Conservation (phyloP, 2,329 filamentous ascomycete species). For the Alternaria arbusti region DNA sequence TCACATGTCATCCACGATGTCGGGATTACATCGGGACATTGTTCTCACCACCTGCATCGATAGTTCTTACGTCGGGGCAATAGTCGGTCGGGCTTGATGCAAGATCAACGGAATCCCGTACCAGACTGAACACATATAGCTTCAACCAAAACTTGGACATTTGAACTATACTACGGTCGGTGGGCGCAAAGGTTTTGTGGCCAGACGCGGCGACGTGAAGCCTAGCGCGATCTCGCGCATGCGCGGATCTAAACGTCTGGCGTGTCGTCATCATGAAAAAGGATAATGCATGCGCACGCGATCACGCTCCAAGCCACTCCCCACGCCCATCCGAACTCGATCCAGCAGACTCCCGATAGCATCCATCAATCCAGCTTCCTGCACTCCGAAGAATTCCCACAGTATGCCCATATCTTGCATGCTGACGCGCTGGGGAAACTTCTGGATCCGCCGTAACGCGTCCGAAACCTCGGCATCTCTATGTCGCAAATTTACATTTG, state of each 20-base stretch:
- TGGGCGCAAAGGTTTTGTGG: too few relatives aligned
- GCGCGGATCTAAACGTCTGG: background rate
- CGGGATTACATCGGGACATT: background rate
- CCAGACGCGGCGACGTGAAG: background rate
- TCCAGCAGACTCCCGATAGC: background rate
- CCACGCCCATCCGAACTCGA: background rate
- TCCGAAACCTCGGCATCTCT: slow-evolving; percentile 25
- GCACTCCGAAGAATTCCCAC: background rate
- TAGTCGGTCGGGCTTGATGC: background rate
- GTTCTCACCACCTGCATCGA: background rate
- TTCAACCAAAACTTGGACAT: too few relatives aligned
- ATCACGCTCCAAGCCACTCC: background rate
- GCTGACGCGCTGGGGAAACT: background rate
- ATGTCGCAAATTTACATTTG: background rate
- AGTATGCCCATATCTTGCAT: background rate
- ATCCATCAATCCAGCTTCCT: background rate
- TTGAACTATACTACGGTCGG: too few relatives aligned
- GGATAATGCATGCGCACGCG: background rate
- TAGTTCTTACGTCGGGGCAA: background rate
- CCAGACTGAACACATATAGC: too few relatives aligned
- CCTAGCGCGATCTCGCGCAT: background rate
- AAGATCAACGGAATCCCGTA: background rate
- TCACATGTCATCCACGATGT: slow-evolving; percentile 2
- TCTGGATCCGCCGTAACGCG: slow-evolving; percentile 17
- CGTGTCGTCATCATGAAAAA: slow-evolving; percentile 4